phyloP scores from a whole-genome alignment of 2,329 filamentous ascomycete species.

The Claviceps quebecensis region DNA sequence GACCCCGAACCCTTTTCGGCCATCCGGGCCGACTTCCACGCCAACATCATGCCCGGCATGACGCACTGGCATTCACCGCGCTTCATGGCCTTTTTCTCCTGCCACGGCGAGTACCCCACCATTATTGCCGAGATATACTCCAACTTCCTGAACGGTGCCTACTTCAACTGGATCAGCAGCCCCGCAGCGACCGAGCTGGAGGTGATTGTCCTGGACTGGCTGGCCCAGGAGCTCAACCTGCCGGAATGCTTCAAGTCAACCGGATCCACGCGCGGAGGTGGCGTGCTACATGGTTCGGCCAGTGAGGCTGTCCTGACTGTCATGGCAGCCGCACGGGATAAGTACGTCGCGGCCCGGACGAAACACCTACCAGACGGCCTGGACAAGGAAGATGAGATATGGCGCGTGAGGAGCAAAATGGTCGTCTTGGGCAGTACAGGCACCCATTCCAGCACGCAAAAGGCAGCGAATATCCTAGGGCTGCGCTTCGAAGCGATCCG shows the following conservation, averaged over 20 bases:
- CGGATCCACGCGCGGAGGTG: slow-evolving; percentile 58
- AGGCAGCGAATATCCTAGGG: slow-evolving; percentile 74
- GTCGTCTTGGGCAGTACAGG: slow-evolving; percentile 71
- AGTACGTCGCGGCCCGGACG: slow-evolving; percentile 51
- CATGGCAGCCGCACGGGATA: slow-evolving; percentile 76
- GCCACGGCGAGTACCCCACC: slow-evolving; percentile 64
- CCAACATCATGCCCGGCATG: slow-evolving; percentile 78
- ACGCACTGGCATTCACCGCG: slow-evolving; percentile 93
- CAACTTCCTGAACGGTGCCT: slow-evolving; percentile 73
- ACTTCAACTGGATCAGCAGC: slow-evolving; percentile 95
- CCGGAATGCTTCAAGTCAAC: not conserved
- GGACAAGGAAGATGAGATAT: slow-evolving; percentile 56
- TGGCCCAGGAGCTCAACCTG: slow-evolving; percentile 53
- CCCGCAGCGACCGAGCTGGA: slow-evolving; percentile 88
- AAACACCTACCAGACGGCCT: slow-evolving; percentile 36
- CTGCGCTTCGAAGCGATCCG: slow-evolving; percentile 64
- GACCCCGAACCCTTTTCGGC: slow-evolving; percentile 59
- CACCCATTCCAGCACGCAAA: slow-evolving; percentile 72
- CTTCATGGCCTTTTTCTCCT: slow-evolving; percentile 93
- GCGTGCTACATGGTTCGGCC: slow-evolving; percentile 87
- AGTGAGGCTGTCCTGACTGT: slow-evolving; percentile 77
- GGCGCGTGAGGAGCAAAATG: slow-evolving; percentile 37
- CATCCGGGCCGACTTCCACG: slow-evolving; percentile 73
- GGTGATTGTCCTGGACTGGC: slow-evolving; percentile 85
- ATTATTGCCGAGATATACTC: slow-evolving; percentile 91